Percentiles rank a stretch among this genome's conserved stretches.
Conservation (phyloP, 306 rosid species). For the Herpetospermum pedunculosum region DNA sequence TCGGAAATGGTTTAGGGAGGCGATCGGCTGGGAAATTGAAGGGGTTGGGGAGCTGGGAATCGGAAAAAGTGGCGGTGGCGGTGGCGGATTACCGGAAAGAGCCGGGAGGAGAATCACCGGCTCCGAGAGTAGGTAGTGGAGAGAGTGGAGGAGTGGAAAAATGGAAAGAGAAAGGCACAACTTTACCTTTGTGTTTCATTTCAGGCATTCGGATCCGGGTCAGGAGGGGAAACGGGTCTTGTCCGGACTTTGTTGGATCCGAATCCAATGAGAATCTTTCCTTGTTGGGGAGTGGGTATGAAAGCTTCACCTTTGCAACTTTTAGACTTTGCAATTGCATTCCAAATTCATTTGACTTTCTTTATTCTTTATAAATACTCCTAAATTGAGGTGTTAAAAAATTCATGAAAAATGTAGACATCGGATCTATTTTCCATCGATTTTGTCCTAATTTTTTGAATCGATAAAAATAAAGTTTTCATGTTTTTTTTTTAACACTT, state of each 20-base stretch:
- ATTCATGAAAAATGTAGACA: too few relatives aligned
- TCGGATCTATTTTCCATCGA: too few relatives aligned
- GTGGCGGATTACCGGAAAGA: background rate
- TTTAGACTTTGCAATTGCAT: background rate
- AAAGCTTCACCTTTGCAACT: background rate
- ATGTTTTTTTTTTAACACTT: too few relatives aligned
- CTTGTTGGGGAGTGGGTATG: conserved; percentile 1
- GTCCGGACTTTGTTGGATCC: conserved; percentile 2
- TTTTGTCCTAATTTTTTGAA: too few relatives aligned
- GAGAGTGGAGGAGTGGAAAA: background rate
- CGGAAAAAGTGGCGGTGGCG: background rate
- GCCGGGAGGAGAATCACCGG: background rate
- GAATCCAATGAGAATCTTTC: conserved; percentile 12
- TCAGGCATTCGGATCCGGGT: conserved; percentile 1
- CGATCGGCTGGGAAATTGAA: background rate
- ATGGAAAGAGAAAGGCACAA: background rate
- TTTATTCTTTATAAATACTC: background rate
- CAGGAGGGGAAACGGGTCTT: background rate
- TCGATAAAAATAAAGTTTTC: too few relatives aligned
- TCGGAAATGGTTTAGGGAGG: background rate
- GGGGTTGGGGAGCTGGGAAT: background rate
- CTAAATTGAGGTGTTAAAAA: too few relatives aligned
- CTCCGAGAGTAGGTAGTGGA: background rate
- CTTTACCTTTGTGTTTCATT: conserved; percentile 4
- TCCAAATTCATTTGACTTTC: background rate